Evolutionary conservation across 2,329 filamentous ascomycete genomes (phyloP), one percentile per base, ranked within the genome.

Genomic region (Cordyceps tenuipes): DNA sequence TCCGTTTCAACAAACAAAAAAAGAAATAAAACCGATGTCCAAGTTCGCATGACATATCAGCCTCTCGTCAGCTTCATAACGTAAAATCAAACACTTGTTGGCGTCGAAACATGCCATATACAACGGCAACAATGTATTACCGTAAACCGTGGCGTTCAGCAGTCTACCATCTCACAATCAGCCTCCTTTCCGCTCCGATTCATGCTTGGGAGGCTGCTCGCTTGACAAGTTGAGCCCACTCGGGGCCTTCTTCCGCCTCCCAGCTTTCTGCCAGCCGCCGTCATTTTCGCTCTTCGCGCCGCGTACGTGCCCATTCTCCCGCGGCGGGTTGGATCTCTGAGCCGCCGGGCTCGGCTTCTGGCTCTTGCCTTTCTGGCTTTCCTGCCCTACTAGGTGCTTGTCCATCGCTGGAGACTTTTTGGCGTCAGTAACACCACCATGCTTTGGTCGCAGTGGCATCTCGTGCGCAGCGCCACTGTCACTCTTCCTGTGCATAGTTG

Each of bases 141-240:
- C 55, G 15, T 44, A n/a, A 39, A 13, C 10, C 44, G 13, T n/a
- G 39, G 39, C n/a, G 6, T 50, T 9, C 10, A n/a, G 6, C 34
- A 49, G 36, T 43, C 46, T 15, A 3, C 15, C 23, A 26, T 47
- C 29, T 17, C 39, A 39, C 36, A 59, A 36, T 80, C 75, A 87
- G 53, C 84, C 84, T 2, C 84, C 84, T 66, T 86, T 87, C 61
- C 84, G 80, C 62, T 87, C 84, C 2, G 79, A 80, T 13, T 82
- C 80, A 57, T 84, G 78, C 70, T 79, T 82, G 3, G 84, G 84
- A 21, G 73, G 74, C 68, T 78, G 77, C 68, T 87, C 84, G 46
- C 62, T 65, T 29, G 66, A 64, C 34, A 68, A 66, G 7, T 72
- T 41, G 6, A 53, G 67, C 23, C 69, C 72, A 60, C 77, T 79